Evolutionary conservation across 257 asterid species (phyloP).

Genomic region (Hygrophila difformis): DNA sequence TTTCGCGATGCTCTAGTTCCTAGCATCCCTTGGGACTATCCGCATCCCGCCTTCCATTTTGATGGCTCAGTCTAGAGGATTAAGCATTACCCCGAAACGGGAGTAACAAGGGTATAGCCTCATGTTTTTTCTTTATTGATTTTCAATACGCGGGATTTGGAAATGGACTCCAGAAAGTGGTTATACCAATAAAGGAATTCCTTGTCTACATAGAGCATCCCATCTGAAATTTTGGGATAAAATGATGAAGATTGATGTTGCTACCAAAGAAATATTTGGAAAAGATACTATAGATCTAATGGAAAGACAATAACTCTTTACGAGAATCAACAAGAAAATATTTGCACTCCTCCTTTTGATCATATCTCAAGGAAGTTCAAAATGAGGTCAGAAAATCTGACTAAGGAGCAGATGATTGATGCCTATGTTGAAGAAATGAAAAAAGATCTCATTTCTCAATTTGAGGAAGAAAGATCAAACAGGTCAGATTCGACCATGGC

Average conservation of each 20-base stretch:
- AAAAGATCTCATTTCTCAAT: background rate
- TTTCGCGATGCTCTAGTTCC: no score
- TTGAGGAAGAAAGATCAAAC: background rate
- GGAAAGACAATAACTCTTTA: background rate
- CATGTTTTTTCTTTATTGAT: no score
- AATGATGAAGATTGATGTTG: background rate
- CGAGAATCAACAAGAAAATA: no score
- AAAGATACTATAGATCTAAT: background rate
- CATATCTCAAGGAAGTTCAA: no score
- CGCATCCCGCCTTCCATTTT: no score
- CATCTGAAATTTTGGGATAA: background rate
- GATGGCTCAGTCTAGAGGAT: no score
- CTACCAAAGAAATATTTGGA: background rate
- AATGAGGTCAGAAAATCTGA: background rate
- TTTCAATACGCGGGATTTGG: background rate
- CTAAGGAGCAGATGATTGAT: background rate
- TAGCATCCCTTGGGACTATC: no score
- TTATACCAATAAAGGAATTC: background rate
- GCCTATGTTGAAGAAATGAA: background rate
- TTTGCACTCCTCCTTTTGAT: no score
- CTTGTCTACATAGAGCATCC: background rate
- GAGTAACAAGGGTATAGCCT: no score
- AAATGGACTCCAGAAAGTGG: background rate
- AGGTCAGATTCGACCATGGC: background rate
- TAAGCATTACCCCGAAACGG: no score